Percentiles rank a stretch among this genome's conserved stretches.
These are phyloP conservation scores for Yamadazyma tumulicola DNA, from an alignment of 805 yeast genomes.

Conservation along the genomic window DNA sequence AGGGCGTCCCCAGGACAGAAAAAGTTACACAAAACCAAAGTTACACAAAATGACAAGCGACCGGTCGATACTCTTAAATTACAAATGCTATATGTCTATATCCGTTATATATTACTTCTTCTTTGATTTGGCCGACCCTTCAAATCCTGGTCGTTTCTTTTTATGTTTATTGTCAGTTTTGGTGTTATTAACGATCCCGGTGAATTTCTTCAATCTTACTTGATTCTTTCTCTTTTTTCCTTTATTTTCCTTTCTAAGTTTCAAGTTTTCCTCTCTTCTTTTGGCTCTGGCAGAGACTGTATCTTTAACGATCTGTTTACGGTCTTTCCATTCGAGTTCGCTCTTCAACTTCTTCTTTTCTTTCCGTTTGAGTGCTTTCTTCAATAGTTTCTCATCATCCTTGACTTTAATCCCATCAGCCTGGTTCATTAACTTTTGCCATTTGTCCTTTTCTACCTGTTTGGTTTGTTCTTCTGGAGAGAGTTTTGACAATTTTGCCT, in stretches of 20 bases:
- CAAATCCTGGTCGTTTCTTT: conserved; percentile 82
- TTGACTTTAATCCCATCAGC: conserved; percentile 86
- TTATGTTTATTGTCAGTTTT: conserved; percentile 7
- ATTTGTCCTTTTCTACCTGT: conserved; percentile 67
- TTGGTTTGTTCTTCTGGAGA: conserved; percentile 60
- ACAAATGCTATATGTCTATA: not conserved
- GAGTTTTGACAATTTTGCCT: conserved; percentile 55
- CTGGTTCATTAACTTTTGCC: conserved; percentile 81
- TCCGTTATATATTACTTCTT: conserved; percentile 18
- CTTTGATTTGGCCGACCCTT: conserved; percentile 58
- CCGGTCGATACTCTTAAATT: not conserved
- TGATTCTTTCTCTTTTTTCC: conserved; percentile 76
- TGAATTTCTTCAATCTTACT: conserved; percentile 64
- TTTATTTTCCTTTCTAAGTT: conserved; percentile 80
- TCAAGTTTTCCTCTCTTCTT: conserved; percentile 89
- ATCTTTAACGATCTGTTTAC: conserved; percentile 76
- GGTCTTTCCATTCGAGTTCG: conserved; percentile 88
- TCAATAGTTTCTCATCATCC: conserved; percentile 85
- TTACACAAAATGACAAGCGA: too few relatives aligned
- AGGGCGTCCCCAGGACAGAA: too few relatives aligned
- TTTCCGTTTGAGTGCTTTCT: conserved; percentile 80
- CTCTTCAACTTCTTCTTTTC: conserved; percentile 81
- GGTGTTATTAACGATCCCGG: conserved; percentile 48
- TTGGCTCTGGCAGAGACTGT: conserved; percentile 71
- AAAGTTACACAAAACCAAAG: too few relatives aligned